Conservation (phyloP, 345 rosid genomes). For the Rhodomyrtus tomentosa region DNA sequence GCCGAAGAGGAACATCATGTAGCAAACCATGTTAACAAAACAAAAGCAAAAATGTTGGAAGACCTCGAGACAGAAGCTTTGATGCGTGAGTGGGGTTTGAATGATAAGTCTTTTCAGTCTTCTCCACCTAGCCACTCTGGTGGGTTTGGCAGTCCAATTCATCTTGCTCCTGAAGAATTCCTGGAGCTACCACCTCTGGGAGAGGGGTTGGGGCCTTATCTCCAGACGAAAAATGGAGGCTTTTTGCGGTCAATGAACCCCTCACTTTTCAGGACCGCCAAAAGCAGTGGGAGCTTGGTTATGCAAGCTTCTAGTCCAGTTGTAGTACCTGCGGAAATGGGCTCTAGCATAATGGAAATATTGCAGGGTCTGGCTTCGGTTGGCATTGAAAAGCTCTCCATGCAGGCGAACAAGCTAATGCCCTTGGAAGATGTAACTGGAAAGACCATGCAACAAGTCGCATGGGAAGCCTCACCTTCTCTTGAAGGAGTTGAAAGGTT, state of each 20-base stretch:
- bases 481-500: slow-evolving; percentile 53
- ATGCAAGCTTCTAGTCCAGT: slow-evolving; percentile 96
- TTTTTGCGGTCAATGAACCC: slow-evolving; percentile 82
- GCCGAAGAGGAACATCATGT: slow-evolving; percentile 48
- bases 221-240: slow-evolving; percentile 77
- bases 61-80: slow-evolving; percentile 75
- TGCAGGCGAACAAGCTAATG: slow-evolving; percentile 87
- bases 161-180: slow-evolving; percentile 42
- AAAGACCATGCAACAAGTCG: slow-evolving; percentile 73
- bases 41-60: slow-evolving; percentile 59
- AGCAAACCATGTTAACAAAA: slow-evolving; percentile 33
- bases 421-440: slow-evolving; percentile 92
- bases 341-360: slow-evolving; percentile 62
- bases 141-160: slow-evolving; percentile 51
- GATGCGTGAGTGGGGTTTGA: slow-evolving; percentile 89
- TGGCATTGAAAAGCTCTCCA: slow-evolving; percentile 91
- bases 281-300: slow-evolving; percentile 64
- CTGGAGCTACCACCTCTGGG: slow-evolving; percentile 63
- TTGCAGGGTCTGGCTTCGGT: slow-evolving; percentile 64
- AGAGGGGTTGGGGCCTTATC: slow-evolving; percentile 77
- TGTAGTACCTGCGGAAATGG: slow-evolving; percentile 96
- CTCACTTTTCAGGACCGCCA: slow-evolving; percentile 44
- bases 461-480: slow-evolving; percentile 61
- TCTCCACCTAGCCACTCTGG: slow-evolving; percentile 44
- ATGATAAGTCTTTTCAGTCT: slow-evolving; percentile 57